Base-by-base conservation (phyloP, 2,329 filamentous ascomycete species). In the Fusarium subtropicale region DNA sequence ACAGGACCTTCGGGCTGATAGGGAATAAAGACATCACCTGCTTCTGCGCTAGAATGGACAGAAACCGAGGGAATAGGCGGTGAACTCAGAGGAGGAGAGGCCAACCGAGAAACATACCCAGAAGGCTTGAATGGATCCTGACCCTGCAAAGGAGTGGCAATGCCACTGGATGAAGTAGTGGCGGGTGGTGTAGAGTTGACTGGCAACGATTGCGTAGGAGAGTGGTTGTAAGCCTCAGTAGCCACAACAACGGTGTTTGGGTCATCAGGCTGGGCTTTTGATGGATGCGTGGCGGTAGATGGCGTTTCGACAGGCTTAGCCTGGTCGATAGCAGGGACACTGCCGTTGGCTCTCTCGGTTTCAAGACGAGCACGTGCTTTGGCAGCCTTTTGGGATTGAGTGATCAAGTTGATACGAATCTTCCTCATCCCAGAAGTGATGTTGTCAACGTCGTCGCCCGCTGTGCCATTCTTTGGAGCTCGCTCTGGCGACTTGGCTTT, bases 351-450 rank as follows among this genome's bases (percentile, higher is more conserved):
- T 39, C 69, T 73, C 24, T 72, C 68, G 16, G 70, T 66, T 18
- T 75, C 74, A 18, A 71, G 48, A 6, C 71, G 72, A n/a, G 76
- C 72, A 56, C 75, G 74, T 54, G 84, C 83, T 28, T 81, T 83
- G 3, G 85, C 86, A 51, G 88, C 87, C 69, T 83, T 85, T 71
- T 89, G 85, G 39, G 87, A 82, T 63, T 88, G 83, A 3, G 87
- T 88, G 39, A 89, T 81, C 26, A 90, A 76, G 54, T 86, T 89
- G 71, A 90, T 87, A 74, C 86, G 89, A 60, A 90, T 87, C 75
- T 86, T 88, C 75, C 86, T 89, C 84, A 90, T 86, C 2, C 86
- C 85, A 36, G 80, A 82, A 0, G 87, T 86, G 64, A 91, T 81
- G 51, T 79, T 83, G 55, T 89, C 86, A 36, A 90, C 74, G 50